Base-by-base conservation (phyloP, 495 filamentous ascomycete genomes). In the Echria macrotheca region DNA sequence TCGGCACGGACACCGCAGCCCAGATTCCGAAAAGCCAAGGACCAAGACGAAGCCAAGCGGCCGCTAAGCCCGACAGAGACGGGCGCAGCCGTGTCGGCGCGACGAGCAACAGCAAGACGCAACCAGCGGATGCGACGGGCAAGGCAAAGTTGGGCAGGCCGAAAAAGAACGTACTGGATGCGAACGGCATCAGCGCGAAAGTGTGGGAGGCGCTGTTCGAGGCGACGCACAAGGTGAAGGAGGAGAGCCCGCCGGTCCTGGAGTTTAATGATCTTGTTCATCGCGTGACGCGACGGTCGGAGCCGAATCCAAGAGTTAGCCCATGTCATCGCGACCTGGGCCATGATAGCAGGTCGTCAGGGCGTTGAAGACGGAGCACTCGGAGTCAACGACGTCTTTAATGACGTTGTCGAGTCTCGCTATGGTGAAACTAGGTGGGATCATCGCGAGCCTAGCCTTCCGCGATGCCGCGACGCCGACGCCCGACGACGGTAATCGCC, bases 1-100 rank as follows among this genome's bases (percentile, higher is more conserved):
- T 77, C 19, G 72, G 72, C 28, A 59, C 57, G 18, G 70, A 74
- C 39, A 73, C 68, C 45, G 70, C 72, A 2, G 68, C 74, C 45
- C 49, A 66, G n/a, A 33, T 58, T 5, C 57, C 59, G 2, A 59
- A 53, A 63, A 12, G 64, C 61, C 28, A 65, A 67, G 46, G 49
- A 58, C 15, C 56, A 54, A 8, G 64, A 68, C 33, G 56, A 64
- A 33, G 61, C 63, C 3, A 65, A 62, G 49, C 65, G 68, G 18
- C 71, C 69, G 0, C 48, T 72, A 17, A 74, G 69, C 47, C 71
- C 71, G 18, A 67, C 59, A 25, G 71, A 74, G 44, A n/a, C 68
- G 0, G 68, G 67, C 14, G 58, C 64, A 15, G 69, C 60, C 32
- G 66, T 61, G 24, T 64, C 65, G 2, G 54, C 67, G 0, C 41